Evolutionary conservation across 2,329 filamentous ascomycete species (phyloP).

Genomic region (Leptographium lundbergii): DNA sequence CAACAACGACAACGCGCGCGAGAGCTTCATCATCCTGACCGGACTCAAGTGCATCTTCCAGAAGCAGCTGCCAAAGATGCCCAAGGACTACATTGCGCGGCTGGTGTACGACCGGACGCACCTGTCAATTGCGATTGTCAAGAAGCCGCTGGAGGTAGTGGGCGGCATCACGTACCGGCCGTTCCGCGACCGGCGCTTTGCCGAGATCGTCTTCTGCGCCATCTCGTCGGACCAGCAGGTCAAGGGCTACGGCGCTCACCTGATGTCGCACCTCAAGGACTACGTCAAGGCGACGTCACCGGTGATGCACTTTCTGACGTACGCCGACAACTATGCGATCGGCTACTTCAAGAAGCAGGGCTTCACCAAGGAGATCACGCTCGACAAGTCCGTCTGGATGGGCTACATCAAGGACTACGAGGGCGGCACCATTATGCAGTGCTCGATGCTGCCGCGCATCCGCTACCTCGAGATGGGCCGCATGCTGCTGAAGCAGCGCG

Average conservation of each 20-base stretch:
- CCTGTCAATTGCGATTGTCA: slow-evolving; percentile 91
- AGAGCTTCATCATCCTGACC: slow-evolving; percentile 87
- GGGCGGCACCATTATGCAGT: slow-evolving; percentile 98
- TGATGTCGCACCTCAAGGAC: slow-evolving; percentile 97
- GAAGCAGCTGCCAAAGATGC: slow-evolving; percentile 98
- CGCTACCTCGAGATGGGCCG: slow-evolving; percentile 86
- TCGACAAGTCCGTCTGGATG: slow-evolving; percentile 90
- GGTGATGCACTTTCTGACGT: slow-evolving; percentile 98
- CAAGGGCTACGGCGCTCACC: slow-evolving; percentile 92
- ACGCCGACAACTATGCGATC: slow-evolving; percentile 97
- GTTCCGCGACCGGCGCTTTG: slow-evolving; percentile 84
- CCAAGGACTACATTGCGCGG: slow-evolving; percentile 95
- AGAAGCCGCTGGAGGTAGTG: slow-evolving; percentile 90
- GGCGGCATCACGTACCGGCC: slow-evolving; percentile 94
- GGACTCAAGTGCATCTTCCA: slow-evolving; percentile 97
- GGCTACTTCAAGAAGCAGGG: slow-evolving; percentile 99
- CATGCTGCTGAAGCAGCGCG: slow-evolving; percentile 96
- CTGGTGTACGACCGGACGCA: slow-evolving; percentile 96
- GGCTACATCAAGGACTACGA: slow-evolving; percentile 99
- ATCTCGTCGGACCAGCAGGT: slow-evolving; percentile 97
- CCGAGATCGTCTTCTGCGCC: slow-evolving; percentile 97
- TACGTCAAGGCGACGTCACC: slow-evolving; percentile 95
- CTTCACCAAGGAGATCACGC: slow-evolving; percentile 95
- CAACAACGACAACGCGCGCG: slow-evolving; percentile 83
- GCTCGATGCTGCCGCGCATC: slow-evolving; percentile 88